These are phyloP conservation scores for Microbotryum scabiosae DNA, from an alignment of 1,284 basidiomycete genomes.

Conservation along the genomic window DNA sequence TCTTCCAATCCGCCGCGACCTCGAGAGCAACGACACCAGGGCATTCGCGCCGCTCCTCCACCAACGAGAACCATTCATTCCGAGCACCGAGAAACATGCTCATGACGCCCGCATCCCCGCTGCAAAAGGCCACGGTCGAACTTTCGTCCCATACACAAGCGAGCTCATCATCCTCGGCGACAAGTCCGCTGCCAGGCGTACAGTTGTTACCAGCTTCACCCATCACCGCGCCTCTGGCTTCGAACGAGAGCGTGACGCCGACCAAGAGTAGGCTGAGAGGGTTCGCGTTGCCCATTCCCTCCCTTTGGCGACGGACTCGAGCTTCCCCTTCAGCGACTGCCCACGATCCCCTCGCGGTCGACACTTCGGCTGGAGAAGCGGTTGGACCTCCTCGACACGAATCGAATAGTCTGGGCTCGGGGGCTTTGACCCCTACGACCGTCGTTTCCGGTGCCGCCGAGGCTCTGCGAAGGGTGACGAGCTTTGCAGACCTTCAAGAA, in stretches of 20 bases:
- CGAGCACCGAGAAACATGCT: too few species aligned
- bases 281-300: background rate
- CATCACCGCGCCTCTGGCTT: background rate
- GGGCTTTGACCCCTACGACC: too few species aligned
- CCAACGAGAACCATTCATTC: too few species aligned
- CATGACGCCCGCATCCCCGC: too few species aligned
- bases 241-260: background rate
- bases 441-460: background rate
- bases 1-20: conserved; percentile 9
- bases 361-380: too few species aligned
- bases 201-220: background rate
- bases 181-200: background rate
- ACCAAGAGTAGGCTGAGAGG: background rate
- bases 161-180: conserved; percentile 7
- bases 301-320: too few species aligned
- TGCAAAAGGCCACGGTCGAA: too few species aligned
- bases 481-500: conserved; percentile 26
- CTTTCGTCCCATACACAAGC: background rate
- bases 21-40: background rate
- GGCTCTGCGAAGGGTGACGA: conserved; percentile 17
- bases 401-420: too few species aligned
- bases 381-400: too few species aligned
- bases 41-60: background rate
- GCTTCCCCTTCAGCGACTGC: too few species aligned
- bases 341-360: too few species aligned